Base-by-base conservation (phyloP, 495 filamentous ascomycete species). In the Podospora pseudoanserina region DNA sequence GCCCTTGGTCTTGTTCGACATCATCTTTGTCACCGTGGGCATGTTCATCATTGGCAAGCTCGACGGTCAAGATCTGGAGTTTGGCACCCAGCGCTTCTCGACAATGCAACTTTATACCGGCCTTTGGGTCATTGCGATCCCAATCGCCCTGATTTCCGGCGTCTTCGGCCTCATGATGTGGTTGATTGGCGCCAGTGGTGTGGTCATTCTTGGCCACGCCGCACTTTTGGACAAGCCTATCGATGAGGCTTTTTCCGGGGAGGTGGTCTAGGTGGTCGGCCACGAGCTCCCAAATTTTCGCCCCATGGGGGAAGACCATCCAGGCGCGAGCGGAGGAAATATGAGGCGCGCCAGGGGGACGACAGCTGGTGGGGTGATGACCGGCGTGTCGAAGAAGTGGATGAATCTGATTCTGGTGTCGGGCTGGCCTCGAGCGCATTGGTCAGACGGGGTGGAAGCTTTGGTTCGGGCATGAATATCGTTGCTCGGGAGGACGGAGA, bases 231-330 rank as follows among this genome's bases (percentile, higher is more conserved):
- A 99, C 81, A 97, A 97, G 86, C 94, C 94, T 53, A 97, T 98
- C 85, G 95, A 97, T 88, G 94, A 94, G 93, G 93, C 94, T 99
- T 99, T 99, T 97, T 99, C 96, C 87, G 95, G 97, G 95, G 96
- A 98, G 94, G 95, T 93, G 94, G 94, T 97, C 92, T 98, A 97
- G 89, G 87, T 94, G 93, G 93, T 97, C 93, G 94, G 91, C 93
- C 93, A 93, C 93, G 92, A 96, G 87, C 92, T 97, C 93, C 93
- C 89, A 88, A 92, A 87, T 85, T 85, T 91, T 89, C 89, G 91
- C 92, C 91, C 91, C 88, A 82, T 90, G 91, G 92, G 93, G 93
- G 92, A 96, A 97, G 93, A 96, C 92, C 92, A 94, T 90, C 91
- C 73, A 87, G 91, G 91, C 90, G 89, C 86, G 87, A 85, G 81